Evolutionary conservation across 169 alveolate species (phyloP), one percentile per base, ranked within the genome.

Genomic region (Eimeria brunetti): DNA sequence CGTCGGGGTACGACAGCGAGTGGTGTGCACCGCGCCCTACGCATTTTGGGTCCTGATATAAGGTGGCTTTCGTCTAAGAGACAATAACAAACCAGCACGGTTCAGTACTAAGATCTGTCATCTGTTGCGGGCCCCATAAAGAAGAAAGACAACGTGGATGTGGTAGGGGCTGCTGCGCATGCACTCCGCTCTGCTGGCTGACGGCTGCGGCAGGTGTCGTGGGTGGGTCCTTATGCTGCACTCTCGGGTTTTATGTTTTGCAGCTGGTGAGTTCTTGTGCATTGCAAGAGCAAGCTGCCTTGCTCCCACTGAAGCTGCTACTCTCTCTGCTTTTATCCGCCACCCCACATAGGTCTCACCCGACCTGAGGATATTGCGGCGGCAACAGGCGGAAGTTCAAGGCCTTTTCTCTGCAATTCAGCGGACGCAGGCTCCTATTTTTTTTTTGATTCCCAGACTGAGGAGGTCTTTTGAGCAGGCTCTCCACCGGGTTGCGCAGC

Each of bases 321-420:
- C 80, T 62, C 38, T 33, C 91, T 85, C 62, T 56, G 69, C 22
- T 22, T 41, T 30, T 30, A 41, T 69, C 81, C 80, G 64, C 80
- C 60, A 86, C 92, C 92, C 92, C 92, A 86, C 92, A 86, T 8
- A 86, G 27, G 81, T 38, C 75, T 60, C 36, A 30, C 38, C 60
- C 41, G 4, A 14, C 44, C 20, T 58, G 46, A 24, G 44, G 41
- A 41, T 46, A 33, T 27, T 20, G 58, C 81, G 22, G 67, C 64
- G 41, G 81, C 83, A 62, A 41, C 83, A 30, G 56, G 64, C 1
- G 62, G 53, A 58, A 49, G 18, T 41, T 62, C 33, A n/a, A 30
- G 51, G 64, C 30, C 2, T 38, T 86, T 62, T 64, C 20, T 18
- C 36, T 60, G 49, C 73, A 38, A 16, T 62, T 86, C 38, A 3